phyloP scores from a whole-genome alignment of 192 early-diverging fungal species.

The Entomortierella parvispora region DNA sequence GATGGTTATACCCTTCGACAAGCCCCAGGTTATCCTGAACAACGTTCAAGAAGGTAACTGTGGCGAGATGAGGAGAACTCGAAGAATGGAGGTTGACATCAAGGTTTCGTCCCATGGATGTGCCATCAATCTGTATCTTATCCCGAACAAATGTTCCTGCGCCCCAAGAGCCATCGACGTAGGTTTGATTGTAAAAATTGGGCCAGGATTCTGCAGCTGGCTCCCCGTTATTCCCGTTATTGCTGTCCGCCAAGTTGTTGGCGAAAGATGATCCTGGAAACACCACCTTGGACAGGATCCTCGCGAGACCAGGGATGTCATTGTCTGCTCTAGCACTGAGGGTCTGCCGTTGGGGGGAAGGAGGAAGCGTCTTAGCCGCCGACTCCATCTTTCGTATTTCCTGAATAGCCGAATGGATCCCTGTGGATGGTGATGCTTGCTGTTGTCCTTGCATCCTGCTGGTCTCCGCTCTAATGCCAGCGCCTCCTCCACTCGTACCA shows the following conservation, averaged over 20 bases:
- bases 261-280: background rate
- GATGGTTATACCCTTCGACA: slow-evolving; percentile 15
- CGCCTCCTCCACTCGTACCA: background rate
- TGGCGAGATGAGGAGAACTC: background rate
- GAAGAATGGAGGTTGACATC: background rate
- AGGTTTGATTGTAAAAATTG: slow-evolving; percentile 23
- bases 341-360: background rate
- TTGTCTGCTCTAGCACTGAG: too few species aligned
- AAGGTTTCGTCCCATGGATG: background rate
- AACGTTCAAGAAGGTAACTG: slow-evolving; percentile 25
- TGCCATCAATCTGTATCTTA: slow-evolving; percentile 23
- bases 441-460: background rate
- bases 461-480: slow-evolving; percentile 4
- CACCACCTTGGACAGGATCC: too few species aligned
- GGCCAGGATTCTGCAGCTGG: background rate
- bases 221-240: background rate
- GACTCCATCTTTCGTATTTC: background rate
- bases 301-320: too few species aligned
- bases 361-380: background rate
- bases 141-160: slow-evolving; percentile 42
- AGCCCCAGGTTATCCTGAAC: slow-evolving; percentile 29
- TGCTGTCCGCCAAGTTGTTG: background rate
- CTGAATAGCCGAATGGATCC: background rate
- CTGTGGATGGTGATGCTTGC: background rate
- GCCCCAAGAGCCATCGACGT: slow-evolving; percentile 40